Evolutionary conservation across 1,284 basidiomycete species (phyloP).

Genomic region (Phlebopus sp.): DNA sequence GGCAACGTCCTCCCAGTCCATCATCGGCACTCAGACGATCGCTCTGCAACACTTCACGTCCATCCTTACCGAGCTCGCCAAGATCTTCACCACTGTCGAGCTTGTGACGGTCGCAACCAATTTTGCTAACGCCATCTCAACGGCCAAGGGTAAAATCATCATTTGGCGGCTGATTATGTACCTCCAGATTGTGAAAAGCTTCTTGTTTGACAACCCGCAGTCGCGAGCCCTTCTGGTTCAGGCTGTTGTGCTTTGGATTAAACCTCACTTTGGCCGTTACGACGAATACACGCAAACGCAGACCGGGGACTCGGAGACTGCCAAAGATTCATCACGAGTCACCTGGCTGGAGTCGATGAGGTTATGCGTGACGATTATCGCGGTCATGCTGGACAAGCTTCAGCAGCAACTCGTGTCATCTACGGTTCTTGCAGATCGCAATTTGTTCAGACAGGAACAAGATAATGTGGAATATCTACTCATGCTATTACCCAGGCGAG

Average conservation of each 20-base stretch:
- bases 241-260: conserved; percentile 89
- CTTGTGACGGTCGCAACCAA: conserved; percentile 82
- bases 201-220: conserved; percentile 81
- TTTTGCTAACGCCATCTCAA: conserved; percentile 84
- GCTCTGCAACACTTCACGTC: conserved; percentile 93
- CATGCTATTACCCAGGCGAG: conserved; percentile 81
- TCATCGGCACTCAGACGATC: conserved; percentile 94
- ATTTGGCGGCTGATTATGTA: conserved; percentile 95
- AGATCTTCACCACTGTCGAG: conserved; percentile 78
- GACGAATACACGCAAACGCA: conserved; percentile 72
- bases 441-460: conserved; percentile 75
- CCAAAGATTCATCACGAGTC: conserved; percentile 74
- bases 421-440: conserved; percentile 57
- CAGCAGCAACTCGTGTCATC: conserved; percentile 79
- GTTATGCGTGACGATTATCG: conserved; percentile 80
- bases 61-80: conserved; percentile 83
- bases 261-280: conserved; percentile 91
- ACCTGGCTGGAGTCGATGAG: conserved; percentile 89
- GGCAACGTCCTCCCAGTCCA: conserved; percentile 73
- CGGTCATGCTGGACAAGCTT: conserved; percentile 89
- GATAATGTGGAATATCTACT: conserved; percentile 91
- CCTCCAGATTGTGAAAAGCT: conserved; percentile 85
- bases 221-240: conserved; percentile 84
- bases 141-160: conserved; percentile 81
- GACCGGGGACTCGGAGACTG: conserved; percentile 60